These are phyloP conservation scores for Avena atlantica DNA, from an alignment of 176 grass and related monocot genomes.

Conservation along the genomic window DNA sequence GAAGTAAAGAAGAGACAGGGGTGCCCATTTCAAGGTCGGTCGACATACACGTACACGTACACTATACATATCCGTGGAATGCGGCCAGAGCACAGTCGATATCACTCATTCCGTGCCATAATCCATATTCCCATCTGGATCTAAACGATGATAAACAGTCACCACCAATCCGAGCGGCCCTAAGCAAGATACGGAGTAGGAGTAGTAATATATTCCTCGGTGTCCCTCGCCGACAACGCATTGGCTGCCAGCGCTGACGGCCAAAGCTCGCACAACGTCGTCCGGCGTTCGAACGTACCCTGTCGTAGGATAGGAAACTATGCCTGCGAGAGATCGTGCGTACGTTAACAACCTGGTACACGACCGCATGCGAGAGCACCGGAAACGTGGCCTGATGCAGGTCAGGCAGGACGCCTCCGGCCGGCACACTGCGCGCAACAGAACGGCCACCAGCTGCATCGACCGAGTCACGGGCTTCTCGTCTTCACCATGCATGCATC, in stretches of 20 bases:
- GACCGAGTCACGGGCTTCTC: slow-evolving; percentile 20
- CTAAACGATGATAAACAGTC: neutral
- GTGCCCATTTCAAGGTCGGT: neutral
- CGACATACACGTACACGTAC: neutral
- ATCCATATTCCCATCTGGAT: neutral
- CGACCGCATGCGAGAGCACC: neutral
- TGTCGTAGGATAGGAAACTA: neutral
- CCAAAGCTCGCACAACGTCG: too few relatives aligned
- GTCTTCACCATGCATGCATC: slow-evolving; percentile 21
- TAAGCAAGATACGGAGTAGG: too few relatives aligned
- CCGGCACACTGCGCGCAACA: slow-evolving; percentile 2
- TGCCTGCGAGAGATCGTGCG: neutral
- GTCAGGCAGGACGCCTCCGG: neutral
- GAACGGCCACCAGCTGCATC: neutral
- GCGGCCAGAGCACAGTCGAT: neutral
- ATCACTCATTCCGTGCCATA: neutral
- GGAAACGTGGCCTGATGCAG: neutral
- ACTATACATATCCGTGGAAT: neutral
- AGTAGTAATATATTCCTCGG: too few relatives aligned
- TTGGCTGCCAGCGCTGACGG: too few relatives aligned
- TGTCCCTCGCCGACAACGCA: too few relatives aligned
- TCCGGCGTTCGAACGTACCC: neutral
- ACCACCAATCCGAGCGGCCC: too few relatives aligned
- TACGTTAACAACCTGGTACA: neutral
- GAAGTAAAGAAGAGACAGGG: neutral